Conservation (phyloP, 805 yeast species). For the Hanseniaspora occidentalis region DNA sequence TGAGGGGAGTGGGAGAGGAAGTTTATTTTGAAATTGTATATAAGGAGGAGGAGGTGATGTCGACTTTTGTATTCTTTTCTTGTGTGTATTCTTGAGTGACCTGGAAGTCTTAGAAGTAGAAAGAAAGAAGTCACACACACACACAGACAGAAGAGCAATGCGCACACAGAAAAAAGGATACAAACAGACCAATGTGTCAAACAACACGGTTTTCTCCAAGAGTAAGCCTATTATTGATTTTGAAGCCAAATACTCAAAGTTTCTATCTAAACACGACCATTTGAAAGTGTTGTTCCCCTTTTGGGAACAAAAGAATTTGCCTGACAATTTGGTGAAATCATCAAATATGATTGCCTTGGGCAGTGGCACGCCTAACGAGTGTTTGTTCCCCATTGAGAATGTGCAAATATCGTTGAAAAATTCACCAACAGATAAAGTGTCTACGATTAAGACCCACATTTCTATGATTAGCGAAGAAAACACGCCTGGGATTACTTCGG, state of each 20-base stretch:
- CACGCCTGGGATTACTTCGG: background rate
- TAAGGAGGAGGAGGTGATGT: too few species aligned
- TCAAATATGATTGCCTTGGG: slow-evolving; percentile 36
- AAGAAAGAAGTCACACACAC: background rate
- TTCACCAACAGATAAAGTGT: slow-evolving; percentile 26
- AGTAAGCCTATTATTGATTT: background rate
- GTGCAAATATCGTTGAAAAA: slow-evolving; percentile 34
- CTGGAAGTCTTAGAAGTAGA: too few species aligned
- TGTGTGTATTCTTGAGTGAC: too few species aligned
- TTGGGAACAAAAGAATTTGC: slow-evolving; percentile 11
- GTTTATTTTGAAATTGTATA: too few species aligned
- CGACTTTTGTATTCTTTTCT: too few species aligned
- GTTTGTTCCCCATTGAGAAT: slow-evolving; percentile 47
- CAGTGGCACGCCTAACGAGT: slow-evolving; percentile 49
- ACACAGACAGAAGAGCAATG: background rate
- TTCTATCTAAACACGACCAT: slow-evolving; percentile 2
- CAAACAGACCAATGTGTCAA: background rate
- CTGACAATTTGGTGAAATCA: slow-evolving; percentile 20
- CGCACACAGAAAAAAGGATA: background rate
- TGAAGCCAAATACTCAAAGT: background rate
- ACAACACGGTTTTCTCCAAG: background rate
- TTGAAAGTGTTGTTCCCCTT: slow-evolving; percentile 3
- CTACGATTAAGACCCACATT: background rate
- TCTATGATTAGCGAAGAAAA: background rate
- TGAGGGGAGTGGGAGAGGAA: too few species aligned